Conservation (phyloP, 2,329 filamentous ascomycete genomes). For the Fusarium sp. region DNA sequence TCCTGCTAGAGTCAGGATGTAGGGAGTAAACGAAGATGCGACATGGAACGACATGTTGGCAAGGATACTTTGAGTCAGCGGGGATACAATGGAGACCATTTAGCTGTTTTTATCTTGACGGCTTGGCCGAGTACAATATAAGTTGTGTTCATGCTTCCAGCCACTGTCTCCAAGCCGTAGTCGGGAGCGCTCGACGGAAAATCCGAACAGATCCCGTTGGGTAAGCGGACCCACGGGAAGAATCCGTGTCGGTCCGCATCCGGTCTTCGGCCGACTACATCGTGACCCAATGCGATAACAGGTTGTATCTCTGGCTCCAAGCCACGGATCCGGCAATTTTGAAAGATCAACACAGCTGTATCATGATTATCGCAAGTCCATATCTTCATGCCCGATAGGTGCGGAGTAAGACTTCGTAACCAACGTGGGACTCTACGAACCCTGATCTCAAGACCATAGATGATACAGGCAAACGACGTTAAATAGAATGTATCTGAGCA, state of each 20-base stretch:
- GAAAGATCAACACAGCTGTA: background rate
- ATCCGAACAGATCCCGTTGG: background rate
- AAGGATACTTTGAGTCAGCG: background rate
- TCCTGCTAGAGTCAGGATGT: conserved; percentile 18
- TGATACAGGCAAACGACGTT: fast-evolving
- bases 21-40: background rate
- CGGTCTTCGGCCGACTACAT: background rate
- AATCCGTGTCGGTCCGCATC: background rate
- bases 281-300: background rate
- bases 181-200: background rate
- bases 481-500: background rate
- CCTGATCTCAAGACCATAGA: background rate
- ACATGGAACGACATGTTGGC: background rate
- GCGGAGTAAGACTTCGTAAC: background rate
- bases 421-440: background rate
- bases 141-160: background rate
- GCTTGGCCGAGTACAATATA: background rate
- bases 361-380: background rate
- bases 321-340: background rate
- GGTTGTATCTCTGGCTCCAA: background rate
- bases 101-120: background rate
- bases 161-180: background rate
- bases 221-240: background rate
- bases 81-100: background rate
- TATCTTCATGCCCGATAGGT: too few relatives aligned